Conservation (phyloP, 1,284 basidiomycete genomes). For the Microbotryum intermedium region DNA sequence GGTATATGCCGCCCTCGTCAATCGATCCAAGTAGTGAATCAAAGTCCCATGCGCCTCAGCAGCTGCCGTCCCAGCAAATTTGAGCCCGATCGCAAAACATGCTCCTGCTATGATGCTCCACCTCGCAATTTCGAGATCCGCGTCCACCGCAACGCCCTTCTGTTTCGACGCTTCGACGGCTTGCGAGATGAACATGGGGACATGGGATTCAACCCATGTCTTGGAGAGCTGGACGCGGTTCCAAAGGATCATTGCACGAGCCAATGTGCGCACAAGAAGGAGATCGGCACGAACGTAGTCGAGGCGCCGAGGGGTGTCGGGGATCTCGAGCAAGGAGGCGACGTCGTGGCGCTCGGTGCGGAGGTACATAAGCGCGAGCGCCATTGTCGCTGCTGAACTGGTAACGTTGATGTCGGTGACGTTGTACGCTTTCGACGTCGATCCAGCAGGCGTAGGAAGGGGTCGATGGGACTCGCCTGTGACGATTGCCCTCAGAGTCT, state of each 20-base stretch:
- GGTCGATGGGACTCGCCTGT: conserved; percentile 17
- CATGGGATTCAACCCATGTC: conserved; percentile 66
- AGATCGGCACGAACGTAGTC: conserved; percentile 83
- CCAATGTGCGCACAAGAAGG: conserved; percentile 68
- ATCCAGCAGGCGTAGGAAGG: conserved; percentile 21
- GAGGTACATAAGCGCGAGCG: conserved; percentile 85
- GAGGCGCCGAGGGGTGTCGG: conserved; percentile 65
- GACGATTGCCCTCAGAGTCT: conserved; percentile 25
- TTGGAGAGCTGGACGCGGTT: conserved; percentile 59
- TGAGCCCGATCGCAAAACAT: conserved; percentile 83
- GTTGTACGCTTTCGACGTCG: conserved; percentile 36
- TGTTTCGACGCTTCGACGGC: conserved; percentile 45
- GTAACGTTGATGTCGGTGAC: conserved; percentile 76
- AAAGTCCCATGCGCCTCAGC: conserved; percentile 77
- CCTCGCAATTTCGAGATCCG: conserved; percentile 53
- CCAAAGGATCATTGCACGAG: conserved; percentile 81
- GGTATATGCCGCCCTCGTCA: conserved; percentile 46
- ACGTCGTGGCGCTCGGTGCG: conserved; percentile 74
- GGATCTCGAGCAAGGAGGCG: conserved; percentile 72
- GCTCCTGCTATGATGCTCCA: conserved; percentile 82
- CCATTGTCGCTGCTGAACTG: conserved; percentile 80
- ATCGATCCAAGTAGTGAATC: conserved; percentile 68
- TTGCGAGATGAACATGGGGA: conserved; percentile 60
- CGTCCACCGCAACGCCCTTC: conserved; percentile 1
- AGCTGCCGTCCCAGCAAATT: conserved; percentile 83